phyloP scores from a whole-genome alignment of 768 basidiomycete genomes.

The Lentinula raphanica region DNA sequence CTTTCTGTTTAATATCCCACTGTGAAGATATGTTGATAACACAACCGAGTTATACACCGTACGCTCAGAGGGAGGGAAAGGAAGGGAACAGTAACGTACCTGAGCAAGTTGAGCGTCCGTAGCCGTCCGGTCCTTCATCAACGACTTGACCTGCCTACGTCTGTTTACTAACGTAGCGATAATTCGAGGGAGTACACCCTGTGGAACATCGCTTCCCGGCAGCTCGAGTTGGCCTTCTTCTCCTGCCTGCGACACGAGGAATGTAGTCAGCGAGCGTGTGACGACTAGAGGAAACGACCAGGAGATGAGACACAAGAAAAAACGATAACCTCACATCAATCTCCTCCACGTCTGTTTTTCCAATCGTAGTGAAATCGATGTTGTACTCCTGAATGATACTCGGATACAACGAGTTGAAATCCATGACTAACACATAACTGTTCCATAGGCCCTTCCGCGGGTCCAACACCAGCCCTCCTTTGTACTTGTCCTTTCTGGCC shows the following conservation, averaged over 20 bases:
- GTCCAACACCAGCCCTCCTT: constrained; percentile 96
- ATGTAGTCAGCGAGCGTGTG: too few relatives aligned
- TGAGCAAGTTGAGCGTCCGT: constrained; percentile 76
- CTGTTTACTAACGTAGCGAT: constrained; percentile 95
- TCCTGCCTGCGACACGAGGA: too few relatives aligned
- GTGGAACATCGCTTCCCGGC: constrained; percentile 60
- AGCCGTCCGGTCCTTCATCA: constrained; percentile 86
- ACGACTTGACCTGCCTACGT: constrained; percentile 81
- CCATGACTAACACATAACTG: constrained; percentile 97
- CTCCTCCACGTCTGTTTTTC: constrained; percentile 59
- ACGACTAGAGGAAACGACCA: constrained; percentile 9
- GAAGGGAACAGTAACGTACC: too few relatives aligned
- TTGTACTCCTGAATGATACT: constrained; percentile 99
- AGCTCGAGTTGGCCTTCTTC: constrained; percentile 91
- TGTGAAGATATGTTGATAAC: too few relatives aligned
- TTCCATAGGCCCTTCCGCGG: constrained; percentile 96
- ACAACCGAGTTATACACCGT: too few relatives aligned
- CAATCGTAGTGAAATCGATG: constrained; percentile 97
- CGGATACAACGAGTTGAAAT: constrained; percentile 98
- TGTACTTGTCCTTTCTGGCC: constrained; percentile 86
- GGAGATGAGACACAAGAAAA: neutral
- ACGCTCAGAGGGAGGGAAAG: too few relatives aligned
- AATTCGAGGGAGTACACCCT: constrained; percentile 93
- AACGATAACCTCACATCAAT: constrained; percentile 20
- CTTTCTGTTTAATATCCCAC: constrained; percentile 97